Evolutionary conservation across 75 land plant genomes (phyloP), one percentile per base, ranked within the genome.

Genomic region (Chamaecyparis obtusa): DNA sequence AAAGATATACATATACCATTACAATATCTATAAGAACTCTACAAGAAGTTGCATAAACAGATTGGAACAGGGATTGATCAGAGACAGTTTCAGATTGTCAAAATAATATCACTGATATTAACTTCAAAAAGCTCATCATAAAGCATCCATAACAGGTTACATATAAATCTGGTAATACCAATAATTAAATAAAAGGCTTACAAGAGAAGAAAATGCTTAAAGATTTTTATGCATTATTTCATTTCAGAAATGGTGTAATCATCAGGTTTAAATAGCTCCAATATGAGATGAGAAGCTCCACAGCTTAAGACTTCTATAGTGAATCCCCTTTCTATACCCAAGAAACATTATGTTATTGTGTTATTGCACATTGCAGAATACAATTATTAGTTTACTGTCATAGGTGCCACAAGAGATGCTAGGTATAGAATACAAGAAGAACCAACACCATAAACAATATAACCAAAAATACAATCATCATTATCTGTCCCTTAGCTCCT

Each of bases 401-500:
- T n/a, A 19, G 32, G 33, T 44, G 32, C 30, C 49, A 74, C 2
- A 72, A 85, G 79, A 24, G 24, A 86, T 86, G 79, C 87, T 88
- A 91, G 17, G 92, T 91, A 75, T 92, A 90, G 91, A 94, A 96
- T 33, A 97, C 95, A 82, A 97, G 89, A 27, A 96, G 89, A 90
- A 95, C 91, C 24, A 97, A 90, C 56, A 97, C 88, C 16, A 94
- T 88, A 55, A 97, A 93, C 84, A 97, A 85, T 41, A 91, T 91
- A 5, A 97, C 49, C 81, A 97, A 86, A 86, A 94, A 94, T 17
- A 89, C 83, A 84, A 97, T 96, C 95, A 97, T 93, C 91, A 95
- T 90, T 21, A 97, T 86, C 89, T 97, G 99, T 3, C 99, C 99
- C 89, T 96, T 97, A 16, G 89, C 91, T 69, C 99, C 91, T 21